phyloP scores from a whole-genome alignment of 331 rosid genomes.

The Acacia concinna region DNA sequence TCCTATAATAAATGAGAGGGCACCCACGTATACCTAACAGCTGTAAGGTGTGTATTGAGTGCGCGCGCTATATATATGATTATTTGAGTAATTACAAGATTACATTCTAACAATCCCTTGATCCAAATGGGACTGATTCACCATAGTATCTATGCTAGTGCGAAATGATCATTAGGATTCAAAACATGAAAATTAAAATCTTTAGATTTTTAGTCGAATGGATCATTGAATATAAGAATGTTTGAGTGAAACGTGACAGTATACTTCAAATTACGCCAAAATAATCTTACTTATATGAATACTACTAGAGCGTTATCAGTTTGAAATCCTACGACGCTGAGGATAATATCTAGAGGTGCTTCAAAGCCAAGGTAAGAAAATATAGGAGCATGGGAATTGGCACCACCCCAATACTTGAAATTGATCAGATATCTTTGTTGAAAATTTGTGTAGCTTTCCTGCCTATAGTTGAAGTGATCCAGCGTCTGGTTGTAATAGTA shows the following conservation, averaged over 20 bases:
- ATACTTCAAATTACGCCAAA: not conserved
- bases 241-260: not conserved
- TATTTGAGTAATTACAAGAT: no score
- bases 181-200: not conserved
- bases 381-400: slow-evolving; percentile 46
- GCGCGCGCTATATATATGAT: no score
- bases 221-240: not conserved
- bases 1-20: no score
- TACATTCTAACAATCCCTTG: no score
- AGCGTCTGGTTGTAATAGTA: slow-evolving; percentile 49
- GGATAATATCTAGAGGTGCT: slow-evolving; percentile 41
- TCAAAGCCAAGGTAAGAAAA: slow-evolving; percentile 62
- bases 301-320: slow-evolving; percentile 54
- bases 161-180: not conserved
- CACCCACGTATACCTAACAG: no score
- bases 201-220: not conserved
- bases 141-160: slow-evolving; percentile 77
- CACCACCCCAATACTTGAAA: slow-evolving; percentile 53
- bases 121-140: slow-evolving; percentile 70
- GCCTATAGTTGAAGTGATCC: slow-evolving; percentile 63
- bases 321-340: slow-evolving; percentile 33
- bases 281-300: slow-evolving; percentile 58
- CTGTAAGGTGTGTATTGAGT: no score
- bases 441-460: slow-evolving; percentile 50
- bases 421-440: slow-evolving; percentile 51